Evolutionary conservation across 1,139 yeast genomes (phyloP), one percentile per base, ranked within the genome.

Genomic region (Pichia sp.): DNA sequence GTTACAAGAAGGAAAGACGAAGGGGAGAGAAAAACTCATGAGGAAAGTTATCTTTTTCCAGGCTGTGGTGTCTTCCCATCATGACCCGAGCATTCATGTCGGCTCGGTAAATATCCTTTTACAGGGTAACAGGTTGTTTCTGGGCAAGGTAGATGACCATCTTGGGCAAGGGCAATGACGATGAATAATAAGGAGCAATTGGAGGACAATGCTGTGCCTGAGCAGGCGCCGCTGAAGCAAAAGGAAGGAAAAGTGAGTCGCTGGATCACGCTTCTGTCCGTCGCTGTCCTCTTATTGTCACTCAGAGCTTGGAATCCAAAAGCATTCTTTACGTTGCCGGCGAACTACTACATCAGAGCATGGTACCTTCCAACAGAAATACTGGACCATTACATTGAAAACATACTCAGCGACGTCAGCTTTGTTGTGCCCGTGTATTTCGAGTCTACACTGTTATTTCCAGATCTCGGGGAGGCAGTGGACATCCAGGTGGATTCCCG

Each of bases 401-500:
- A 64, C 47, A 72, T 72, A 1, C 52, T 67, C 15, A 59, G 55
- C 29, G 72, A 70, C 55, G 50, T 69, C 4, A 47, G 52, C 1
- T 45, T 69, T 7, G 53, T 42, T 6, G 59, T 68, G 3, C 70
- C 71, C 1, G 64, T 79, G 3, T 60, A 68, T 44, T 61, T 76
- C 23, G 65, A 65, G 36, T 71, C 70, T 56, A 73, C 72, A 0
- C 74, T 79, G 57, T 57, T 61, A 8, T 75, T 80, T 51, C 83
- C 83, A 0, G 85, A 81, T 61, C 64, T 80, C 41, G 70, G 70
- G 0, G 66, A 66, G 30, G 81, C 84, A 1, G 61, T 76, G 0
- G 76, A 74, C 51, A 55, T 70, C 1, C 84, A 80, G 62, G 54
- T 78, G 1, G 70, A 74, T 49, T 62, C 63, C 2, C 54, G 68